Base-by-base conservation (phyloP, 805 yeast species). In the Saturnispora serradocipensis region DNA sequence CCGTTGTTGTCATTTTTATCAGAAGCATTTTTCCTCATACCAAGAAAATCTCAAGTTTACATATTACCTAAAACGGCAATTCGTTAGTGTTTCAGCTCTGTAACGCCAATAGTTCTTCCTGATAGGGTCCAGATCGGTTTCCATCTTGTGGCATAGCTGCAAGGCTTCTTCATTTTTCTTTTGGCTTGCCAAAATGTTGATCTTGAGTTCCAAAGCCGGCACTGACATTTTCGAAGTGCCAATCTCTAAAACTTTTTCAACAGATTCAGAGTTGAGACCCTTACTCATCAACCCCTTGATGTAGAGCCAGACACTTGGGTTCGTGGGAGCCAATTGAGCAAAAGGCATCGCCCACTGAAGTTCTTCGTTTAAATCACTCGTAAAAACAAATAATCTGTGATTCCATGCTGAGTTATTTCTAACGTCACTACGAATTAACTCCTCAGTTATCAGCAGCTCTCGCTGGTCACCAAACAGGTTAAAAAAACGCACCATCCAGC, bases 391-490 rank as follows among this genome's bases (percentile, higher is more conserved):
- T 69, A 72, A 86, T 50, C 97, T 74, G 67, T 87, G 95, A 53
- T 82, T 78, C 99, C 99, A 93, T 1, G 95, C 96, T 48, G 95
- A 85, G 66, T 93, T 93, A 68, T 93, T 93, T 59, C 88, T 72
- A 8, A 87, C 78, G 65, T 93, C 99, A 8, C 69, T 61, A 2
- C 66, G 65, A 3, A 91, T 65, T 59, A 77, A 67, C 22, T 55
- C 52, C 4, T 75, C 71, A 0, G 79, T 74, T 61, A 78, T 84
- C 5, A 60, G 61, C 15, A 81, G 55, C 61, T 88, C 95, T 36
- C 67, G 63, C 0, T 62, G 60, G 25, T 59, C 60, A 42, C 71
- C 67, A 58, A 68, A 81, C 40, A 80, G 70, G 1, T 71, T 63
- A 56, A 83, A 84, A 57, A 71, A 72, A 36, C 74, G 71, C 9